These are phyloP conservation scores for Berberis thunbergii DNA, from an alignment of 164 flowering plant genomes.

Conservation along the genomic window DNA sequence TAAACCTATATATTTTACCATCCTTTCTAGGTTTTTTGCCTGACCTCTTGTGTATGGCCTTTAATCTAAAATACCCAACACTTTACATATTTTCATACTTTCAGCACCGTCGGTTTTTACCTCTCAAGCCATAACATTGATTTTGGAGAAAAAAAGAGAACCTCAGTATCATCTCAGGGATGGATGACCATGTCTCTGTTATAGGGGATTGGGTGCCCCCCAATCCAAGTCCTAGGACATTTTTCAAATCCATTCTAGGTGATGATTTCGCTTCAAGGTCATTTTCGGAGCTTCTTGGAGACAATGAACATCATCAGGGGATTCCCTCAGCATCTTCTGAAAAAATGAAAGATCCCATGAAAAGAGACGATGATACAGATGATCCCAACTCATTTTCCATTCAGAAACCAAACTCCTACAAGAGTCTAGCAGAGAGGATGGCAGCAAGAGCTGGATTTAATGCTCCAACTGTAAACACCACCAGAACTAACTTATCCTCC, in stretches of 20 bases:
- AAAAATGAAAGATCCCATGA: conserved; percentile 13
- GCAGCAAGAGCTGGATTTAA: conserved; percentile 88
- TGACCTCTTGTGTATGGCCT: no score
- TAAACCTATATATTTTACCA: no score
- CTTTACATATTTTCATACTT: no score
- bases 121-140: no score
- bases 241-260: conserved; percentile 35
- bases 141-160: no score
- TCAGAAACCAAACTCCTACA: conserved; percentile 29
- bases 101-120: no score
- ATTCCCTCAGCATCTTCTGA: conserved; percentile 6
- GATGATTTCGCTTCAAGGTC: conserved; percentile 34
- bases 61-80: no score
- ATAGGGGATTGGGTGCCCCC: conserved; percentile 71
- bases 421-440: conserved; percentile 63
- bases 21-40: no score
- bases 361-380: conserved; percentile 11
- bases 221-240: conserved; percentile 46
- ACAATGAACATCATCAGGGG: conserved; percentile 13
- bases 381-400: conserved; percentile 10
- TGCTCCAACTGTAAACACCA: conserved; percentile 65
- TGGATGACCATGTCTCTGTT: conserved; percentile 49
- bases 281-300: conserved; percentile 16
- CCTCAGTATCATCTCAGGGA: conserved; percentile 30
- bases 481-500: conserved; percentile 35